phyloP scores from a whole-genome alignment of 2,329 filamentous ascomycete genomes.

The Pseudopyricularia javanii region DNA sequence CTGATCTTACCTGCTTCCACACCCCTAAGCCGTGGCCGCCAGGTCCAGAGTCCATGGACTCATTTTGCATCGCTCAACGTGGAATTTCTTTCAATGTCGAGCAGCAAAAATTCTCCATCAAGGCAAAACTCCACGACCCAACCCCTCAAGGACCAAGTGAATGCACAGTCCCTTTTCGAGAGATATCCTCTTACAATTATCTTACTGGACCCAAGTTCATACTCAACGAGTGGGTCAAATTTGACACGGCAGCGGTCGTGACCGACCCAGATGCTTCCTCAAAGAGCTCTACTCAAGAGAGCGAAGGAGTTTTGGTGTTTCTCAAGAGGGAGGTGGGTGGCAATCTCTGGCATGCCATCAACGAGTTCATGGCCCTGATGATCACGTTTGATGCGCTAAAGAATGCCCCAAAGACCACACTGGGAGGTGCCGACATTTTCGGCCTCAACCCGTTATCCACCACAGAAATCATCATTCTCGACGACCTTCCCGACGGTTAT shows the following conservation, averaged over 20 bases:
- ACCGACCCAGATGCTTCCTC: too few species aligned
- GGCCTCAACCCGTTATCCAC: not conserved
- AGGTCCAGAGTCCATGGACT: not conserved
- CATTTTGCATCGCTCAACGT: not conserved
- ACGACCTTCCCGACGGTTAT: not conserved
- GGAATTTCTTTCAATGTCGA: not conserved
- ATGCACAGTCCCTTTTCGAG: not conserved
- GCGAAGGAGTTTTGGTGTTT: not conserved
- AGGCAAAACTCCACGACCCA: not conserved
- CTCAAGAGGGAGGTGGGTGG: not conserved
- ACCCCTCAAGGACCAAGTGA: not conserved
- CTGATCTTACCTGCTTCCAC: not conserved
- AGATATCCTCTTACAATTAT: not conserved
- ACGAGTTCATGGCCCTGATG: not conserved
- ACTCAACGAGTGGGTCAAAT: not conserved
- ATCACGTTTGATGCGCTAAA: not conserved
- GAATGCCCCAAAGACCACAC: not conserved
- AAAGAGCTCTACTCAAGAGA: not conserved
- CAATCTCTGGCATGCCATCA: not conserved
- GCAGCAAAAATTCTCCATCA: not conserved
- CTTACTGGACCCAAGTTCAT: not conserved
- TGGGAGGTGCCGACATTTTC: not conserved
- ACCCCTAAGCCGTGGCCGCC: not conserved
- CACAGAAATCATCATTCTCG: not conserved
- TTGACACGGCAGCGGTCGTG: not conserved